Evolutionary conservation across 2,329 filamentous ascomycete species (phyloP).

Genomic region (Rutstroemia sp.): DNA sequence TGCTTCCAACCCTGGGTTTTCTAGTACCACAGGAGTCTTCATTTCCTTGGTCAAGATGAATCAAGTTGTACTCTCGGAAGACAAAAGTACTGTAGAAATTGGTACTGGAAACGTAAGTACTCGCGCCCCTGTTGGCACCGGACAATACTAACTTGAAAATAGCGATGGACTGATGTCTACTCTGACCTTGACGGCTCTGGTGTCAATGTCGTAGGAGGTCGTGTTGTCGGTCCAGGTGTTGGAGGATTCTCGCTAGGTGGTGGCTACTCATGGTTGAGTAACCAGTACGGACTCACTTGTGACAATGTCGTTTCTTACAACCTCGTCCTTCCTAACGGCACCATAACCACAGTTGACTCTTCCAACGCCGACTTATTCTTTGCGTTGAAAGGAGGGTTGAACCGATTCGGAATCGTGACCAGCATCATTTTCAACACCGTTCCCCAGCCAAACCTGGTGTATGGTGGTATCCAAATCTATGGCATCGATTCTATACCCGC

Average conservation of each 20-base stretch:
- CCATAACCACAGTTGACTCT: conserved; percentile 26
- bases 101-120: conserved; percentile 17
- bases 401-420: conserved; percentile 27
- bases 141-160: not conserved
- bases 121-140: not conserved
- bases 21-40: conserved; percentile 21
- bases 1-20: conserved; percentile 17
- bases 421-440: conserved; percentile 29
- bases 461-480: conserved; percentile 26
- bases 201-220: conserved; percentile 16
- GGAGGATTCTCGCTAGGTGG: conserved; percentile 31
- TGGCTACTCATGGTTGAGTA: conserved; percentile 26
- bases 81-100: conserved; percentile 14
- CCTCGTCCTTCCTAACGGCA: conserved; percentile 27
- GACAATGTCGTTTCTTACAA: conserved; percentile 25
- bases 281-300: conserved; percentile 30
- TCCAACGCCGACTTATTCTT: conserved; percentile 28
- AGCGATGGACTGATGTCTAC: conserved; percentile 18
- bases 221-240: conserved; percentile 26
- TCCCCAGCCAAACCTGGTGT: conserved; percentile 21
- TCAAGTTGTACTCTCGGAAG: conserved; percentile 9
- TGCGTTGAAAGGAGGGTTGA: conserved; percentile 25
- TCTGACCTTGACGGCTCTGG: conserved; percentile 8
- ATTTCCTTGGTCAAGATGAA: conserved; percentile 13
- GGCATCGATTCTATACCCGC: conserved; percentile 13